These are phyloP conservation scores for Taphrina populina DNA, from an alignment of 1,139 yeast genomes.

Conservation along the genomic window DNA sequence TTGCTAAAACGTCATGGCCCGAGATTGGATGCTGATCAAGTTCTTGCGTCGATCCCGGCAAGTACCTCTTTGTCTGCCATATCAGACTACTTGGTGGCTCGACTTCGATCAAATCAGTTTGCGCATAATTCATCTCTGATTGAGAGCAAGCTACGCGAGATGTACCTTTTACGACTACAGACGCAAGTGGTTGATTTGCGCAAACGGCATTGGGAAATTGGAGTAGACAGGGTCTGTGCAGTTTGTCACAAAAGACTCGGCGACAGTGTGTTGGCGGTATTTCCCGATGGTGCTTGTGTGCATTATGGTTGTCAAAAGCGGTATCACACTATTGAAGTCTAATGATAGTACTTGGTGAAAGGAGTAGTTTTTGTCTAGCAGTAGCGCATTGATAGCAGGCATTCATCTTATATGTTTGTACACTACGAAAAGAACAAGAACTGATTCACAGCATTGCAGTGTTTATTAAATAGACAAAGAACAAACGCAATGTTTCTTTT, in stretches of 20 bases:
- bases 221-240: conserved; percentile 53
- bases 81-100: conserved; percentile 47
- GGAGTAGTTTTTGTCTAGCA: too few species aligned
- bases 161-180: conserved; percentile 47
- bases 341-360: too few species aligned
- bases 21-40: conserved; percentile 42
- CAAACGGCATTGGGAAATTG: conserved; percentile 48
- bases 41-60: conserved; percentile 45
- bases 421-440: too few species aligned
- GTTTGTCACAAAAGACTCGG: conserved; percentile 65
- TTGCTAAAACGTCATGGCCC: conserved; percentile 40
- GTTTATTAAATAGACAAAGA: too few species aligned
- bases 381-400: too few species aligned
- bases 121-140: conserved; percentile 42
- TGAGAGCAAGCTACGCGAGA: conserved; percentile 47
- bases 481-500: too few species aligned
- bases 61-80: conserved; percentile 40
- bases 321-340: neutral
- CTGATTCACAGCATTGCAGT: too few species aligned
- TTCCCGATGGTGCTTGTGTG: conserved; percentile 55
- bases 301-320: conserved; percentile 63
- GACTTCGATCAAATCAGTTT: conserved; percentile 49
- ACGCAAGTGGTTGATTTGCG: conserved; percentile 47
- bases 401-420: too few species aligned
- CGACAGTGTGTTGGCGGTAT: conserved; percentile 59